Percentiles rank a stretch among this genome's conserved stretches.
These are phyloP conservation scores for Penicillium nucicola DNA, from an alignment of 495 filamentous ascomycete genomes.

Conservation along the genomic window DNA sequence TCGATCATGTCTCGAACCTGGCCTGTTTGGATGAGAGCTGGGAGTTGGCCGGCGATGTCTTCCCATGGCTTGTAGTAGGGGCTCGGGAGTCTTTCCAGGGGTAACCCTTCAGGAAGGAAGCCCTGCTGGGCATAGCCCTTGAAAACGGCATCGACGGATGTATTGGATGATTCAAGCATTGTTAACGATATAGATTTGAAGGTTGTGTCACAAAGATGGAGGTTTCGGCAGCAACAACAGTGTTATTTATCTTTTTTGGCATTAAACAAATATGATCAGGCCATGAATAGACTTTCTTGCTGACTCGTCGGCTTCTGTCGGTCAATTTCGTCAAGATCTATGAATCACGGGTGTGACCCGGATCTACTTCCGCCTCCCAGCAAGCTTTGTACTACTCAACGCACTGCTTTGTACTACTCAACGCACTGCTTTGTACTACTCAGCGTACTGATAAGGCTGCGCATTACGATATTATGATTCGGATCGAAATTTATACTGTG, in stretches of 20 bases:
- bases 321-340: conserved; percentile 14
- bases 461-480: neutral
- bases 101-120: conserved; percentile 79
- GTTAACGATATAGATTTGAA: neutral
- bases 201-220: neutral
- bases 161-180: conserved; percentile 73
- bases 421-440: no score
- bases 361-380: conserved; percentile 21
- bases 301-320: conserved; percentile 16
- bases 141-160: conserved; percentile 57
- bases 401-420: no score
- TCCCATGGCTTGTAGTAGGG: conserved; percentile 93
- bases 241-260: neutral
- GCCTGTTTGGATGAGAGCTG: conserved; percentile 70
- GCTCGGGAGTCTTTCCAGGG: conserved; percentile 70
- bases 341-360: conserved; percentile 20
- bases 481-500: no score
- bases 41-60: conserved; percentile 68
- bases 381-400: neutral
- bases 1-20: conserved; percentile 73
- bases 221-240: neutral
- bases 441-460: no score
- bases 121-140: conserved; percentile 68
- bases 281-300: neutral
- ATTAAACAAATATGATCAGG: neutral